Evolutionary conservation across 2,329 filamentous ascomycete species (phyloP).

Genomic region (Talaromyces sp.): DNA sequence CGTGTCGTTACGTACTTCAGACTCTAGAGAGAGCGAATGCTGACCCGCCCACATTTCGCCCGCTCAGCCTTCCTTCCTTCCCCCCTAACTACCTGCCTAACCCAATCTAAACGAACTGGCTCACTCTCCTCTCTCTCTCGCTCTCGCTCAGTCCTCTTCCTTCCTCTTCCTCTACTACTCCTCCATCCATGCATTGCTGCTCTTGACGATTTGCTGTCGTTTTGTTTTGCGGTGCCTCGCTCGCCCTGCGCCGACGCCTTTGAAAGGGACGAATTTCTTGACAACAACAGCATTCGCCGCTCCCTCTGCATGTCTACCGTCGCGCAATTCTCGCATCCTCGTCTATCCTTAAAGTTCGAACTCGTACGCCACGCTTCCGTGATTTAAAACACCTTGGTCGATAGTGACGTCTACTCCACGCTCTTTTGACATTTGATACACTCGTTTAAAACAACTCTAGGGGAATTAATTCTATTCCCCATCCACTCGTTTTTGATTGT

Average conservation of each 20-base stretch:
- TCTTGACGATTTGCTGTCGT: slow-evolving; percentile 32
- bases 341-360: slow-evolving; percentile 24
- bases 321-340: slow-evolving; percentile 15
- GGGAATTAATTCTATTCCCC: slow-evolving; percentile 13
- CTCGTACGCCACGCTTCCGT: slow-evolving; percentile 2
- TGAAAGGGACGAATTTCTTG: slow-evolving; percentile 27
- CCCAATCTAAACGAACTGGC: background rate
- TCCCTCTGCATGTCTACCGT: slow-evolving; percentile 15
- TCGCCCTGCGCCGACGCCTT: slow-evolving; percentile 29
- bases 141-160: slow-evolving; percentile 13
- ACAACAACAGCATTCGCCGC: slow-evolving; percentile 21
- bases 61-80: slow-evolving; percentile 12
- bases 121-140: slow-evolving; percentile 23
- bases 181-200: slow-evolving; percentile 22
- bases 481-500: slow-evolving; percentile 29
- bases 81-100: slow-evolving; percentile 4
- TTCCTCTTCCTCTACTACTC: slow-evolving; percentile 21
- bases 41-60: slow-evolving; percentile 10
- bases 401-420: slow-evolving; percentile 13
- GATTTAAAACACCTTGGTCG: slow-evolving; percentile 1
- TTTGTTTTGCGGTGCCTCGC: slow-evolving; percentile 28
- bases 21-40: background rate
- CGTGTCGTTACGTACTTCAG: slow-evolving; percentile 13
- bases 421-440: slow-evolving; percentile 29
- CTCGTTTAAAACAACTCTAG: slow-evolving; percentile 26